These are phyloP conservation scores for Aspergillus intermedius DNA, from an alignment of 2,329 filamentous ascomycete species.

Conservation along the genomic window DNA sequence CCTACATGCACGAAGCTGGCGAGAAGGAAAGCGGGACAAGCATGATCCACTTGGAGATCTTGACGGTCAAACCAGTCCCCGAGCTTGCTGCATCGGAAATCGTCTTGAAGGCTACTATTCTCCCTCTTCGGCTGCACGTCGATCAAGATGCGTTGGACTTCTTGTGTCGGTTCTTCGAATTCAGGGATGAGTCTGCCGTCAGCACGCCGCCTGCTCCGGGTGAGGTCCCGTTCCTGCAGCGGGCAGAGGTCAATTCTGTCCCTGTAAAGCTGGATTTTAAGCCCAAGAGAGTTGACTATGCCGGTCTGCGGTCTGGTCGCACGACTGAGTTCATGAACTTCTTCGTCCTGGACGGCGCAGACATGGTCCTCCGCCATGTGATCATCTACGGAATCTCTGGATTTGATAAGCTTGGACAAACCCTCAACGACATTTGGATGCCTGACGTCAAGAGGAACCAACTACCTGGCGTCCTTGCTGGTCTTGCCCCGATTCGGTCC, in stretches of 20 bases:
- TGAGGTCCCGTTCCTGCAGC: slow-evolving; percentile 79
- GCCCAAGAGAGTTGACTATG: slow-evolving; percentile 95
- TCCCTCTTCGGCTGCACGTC: slow-evolving; percentile 85
- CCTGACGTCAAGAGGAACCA: slow-evolving; percentile 87
- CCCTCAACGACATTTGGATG: slow-evolving; percentile 93
- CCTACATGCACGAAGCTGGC: slow-evolving; percentile 82
- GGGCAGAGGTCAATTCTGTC: slow-evolving; percentile 78
- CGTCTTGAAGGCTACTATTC: slow-evolving; percentile 68
- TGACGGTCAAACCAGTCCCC: slow-evolving; percentile 79
- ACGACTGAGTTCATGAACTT: slow-evolving; percentile 99
- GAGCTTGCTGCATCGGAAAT: slow-evolving; percentile 84
- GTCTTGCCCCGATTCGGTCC: slow-evolving; percentile 81
- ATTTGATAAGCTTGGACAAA: slow-evolving; percentile 83
- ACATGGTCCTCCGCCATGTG: slow-evolving; percentile 77
- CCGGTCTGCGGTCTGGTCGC: slow-evolving; percentile 80
- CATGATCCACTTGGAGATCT: slow-evolving; percentile 83
- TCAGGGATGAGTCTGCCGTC: slow-evolving; percentile 66
- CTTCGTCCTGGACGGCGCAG: slow-evolving; percentile 79
- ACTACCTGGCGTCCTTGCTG: slow-evolving; percentile 79
- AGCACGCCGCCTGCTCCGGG: slow-evolving; percentile 49
- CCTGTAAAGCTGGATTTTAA: slow-evolving; percentile 91
- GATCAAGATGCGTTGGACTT: slow-evolving; percentile 98
- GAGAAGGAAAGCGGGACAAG: slow-evolving; percentile 76
- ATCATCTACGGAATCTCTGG: slow-evolving; percentile 90
- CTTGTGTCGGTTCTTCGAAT: slow-evolving; percentile 94